Percentiles rank a stretch among this genome's conserved stretches.
These are phyloP conservation scores for Oryza glaberrima DNA, from an alignment of 176 grass and related monocot genomes.

Conservation along the genomic window DNA sequence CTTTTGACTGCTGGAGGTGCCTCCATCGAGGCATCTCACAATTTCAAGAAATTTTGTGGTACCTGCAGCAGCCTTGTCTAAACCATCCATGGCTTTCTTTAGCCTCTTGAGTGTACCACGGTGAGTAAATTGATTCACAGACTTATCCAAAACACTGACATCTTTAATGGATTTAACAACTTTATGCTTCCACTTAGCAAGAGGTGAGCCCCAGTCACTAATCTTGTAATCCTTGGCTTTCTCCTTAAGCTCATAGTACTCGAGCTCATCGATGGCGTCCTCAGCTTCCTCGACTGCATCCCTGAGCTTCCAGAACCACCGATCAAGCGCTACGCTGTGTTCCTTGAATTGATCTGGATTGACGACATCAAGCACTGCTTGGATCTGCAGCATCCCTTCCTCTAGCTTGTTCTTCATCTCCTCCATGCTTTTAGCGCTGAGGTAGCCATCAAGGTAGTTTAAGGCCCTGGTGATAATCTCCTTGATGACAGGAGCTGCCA, in stretches of 20 bases:
- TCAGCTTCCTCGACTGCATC: slow-evolving; percentile 34
- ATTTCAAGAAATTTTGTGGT: background rate
- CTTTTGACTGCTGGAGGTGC: too few species aligned
- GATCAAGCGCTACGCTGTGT: too few species aligned
- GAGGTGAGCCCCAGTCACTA: slow-evolving; percentile 22
- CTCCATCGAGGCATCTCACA: too few species aligned
- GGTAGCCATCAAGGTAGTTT: too few species aligned
- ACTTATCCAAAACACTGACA: background rate
- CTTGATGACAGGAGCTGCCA: too few species aligned
- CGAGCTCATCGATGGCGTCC: slow-evolving; percentile 40
- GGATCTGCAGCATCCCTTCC: too few species aligned
- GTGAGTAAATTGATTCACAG: slow-evolving; percentile 9
- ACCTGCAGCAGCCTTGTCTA: slow-evolving; percentile 31
- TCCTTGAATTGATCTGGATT: too few species aligned
- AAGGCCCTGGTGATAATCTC: too few species aligned
- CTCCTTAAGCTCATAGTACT: slow-evolving; percentile 32
- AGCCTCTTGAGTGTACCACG: slow-evolving; percentile 29
- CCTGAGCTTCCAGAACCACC: slow-evolving; percentile 30
- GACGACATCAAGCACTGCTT: too few species aligned
- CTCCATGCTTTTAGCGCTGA: too few species aligned
- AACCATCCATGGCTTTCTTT: slow-evolving; percentile 38
- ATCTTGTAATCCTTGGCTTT: background rate
- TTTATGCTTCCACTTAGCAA: slow-evolving; percentile 24
- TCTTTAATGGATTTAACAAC: slow-evolving; percentile 32
- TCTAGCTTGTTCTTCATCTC: background rate